These are phyloP conservation scores for Pigoraptor vietnamica DNA, from an alignment of 78 protist genomes.

Conservation along the genomic window DNA sequence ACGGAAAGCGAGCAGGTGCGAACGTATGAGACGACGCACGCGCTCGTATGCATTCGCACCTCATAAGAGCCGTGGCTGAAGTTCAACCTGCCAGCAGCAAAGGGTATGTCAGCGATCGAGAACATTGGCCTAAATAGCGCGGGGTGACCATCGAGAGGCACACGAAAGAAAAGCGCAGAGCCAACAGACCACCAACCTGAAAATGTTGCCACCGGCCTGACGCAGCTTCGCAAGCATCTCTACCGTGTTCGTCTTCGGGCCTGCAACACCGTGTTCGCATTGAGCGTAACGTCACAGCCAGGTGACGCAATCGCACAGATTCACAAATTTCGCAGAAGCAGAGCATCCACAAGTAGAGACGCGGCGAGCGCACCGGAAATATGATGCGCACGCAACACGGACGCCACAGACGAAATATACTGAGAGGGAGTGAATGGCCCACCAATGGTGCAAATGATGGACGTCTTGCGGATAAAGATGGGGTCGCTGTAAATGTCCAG, in stretches of 20 bases:
- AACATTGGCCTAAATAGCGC: not conserved
- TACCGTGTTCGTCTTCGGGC: conserved; percentile 29
- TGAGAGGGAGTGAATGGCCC: not conserved
- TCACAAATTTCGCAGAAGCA: not conserved
- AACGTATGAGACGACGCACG: not conserved
- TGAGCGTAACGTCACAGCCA: not conserved
- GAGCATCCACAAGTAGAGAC: not conserved
- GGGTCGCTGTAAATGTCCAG: conserved; percentile 38
- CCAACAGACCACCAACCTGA: too few species aligned
- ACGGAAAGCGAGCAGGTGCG: too few species aligned
- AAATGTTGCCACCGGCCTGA: conserved; percentile 67
- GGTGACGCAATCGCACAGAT: not conserved
- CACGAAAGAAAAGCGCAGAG: conserved; percentile 70
- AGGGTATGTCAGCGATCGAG: not conserved
- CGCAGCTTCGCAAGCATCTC: conserved; percentile 22
- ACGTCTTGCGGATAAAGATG: conserved; percentile 17
- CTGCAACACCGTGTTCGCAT: not conserved
- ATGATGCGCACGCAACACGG: not conserved
- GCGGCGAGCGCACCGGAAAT: not conserved
- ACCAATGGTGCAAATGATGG: conserved; percentile 51
- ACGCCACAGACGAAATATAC: not conserved
- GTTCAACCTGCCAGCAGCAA: not conserved
- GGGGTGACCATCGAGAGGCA: not conserved
- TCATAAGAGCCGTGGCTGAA: not conserved
- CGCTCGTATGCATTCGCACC: too few species aligned